phyloP scores from a whole-genome alignment of 2,329 filamentous ascomycete species.

The Aspergillus brasiliensis region DNA sequence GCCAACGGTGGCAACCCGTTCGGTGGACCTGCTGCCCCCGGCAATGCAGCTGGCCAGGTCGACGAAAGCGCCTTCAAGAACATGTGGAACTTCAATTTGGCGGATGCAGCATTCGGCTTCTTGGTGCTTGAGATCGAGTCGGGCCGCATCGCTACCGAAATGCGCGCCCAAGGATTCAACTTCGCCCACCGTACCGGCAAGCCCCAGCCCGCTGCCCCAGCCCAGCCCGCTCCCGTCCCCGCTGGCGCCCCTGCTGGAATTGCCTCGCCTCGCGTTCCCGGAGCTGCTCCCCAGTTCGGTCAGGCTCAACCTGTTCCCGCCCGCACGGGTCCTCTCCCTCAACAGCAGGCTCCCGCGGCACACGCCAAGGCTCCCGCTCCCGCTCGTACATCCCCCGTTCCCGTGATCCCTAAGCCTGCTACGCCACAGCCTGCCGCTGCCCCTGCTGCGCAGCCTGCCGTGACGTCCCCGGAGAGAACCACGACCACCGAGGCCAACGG shows the following conservation, averaged over 20 bases:
- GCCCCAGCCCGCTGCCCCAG: conserved; percentile 50
- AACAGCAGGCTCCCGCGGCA: conserved; percentile 34
- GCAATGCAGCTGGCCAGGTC: conserved; percentile 75
- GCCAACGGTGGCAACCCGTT: conserved; percentile 97
- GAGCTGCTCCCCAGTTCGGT: conserved; percentile 45
- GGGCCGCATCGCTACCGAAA: conserved; percentile 94
- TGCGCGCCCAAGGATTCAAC: conserved; percentile 98
- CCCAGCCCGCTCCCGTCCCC: conserved; percentile 24
- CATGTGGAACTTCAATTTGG: conserved; percentile 99
- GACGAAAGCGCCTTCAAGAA: conserved; percentile 99
- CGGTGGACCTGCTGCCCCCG: conserved; percentile 77
- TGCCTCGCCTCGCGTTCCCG: conserved; percentile 38
- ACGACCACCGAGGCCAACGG: conserved; percentile 56
- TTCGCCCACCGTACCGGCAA: conserved; percentile 94
- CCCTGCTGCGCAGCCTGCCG: conserved; percentile 45
- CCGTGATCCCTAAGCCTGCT: conserved; percentile 43
- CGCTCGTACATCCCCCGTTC: conserved; percentile 45
- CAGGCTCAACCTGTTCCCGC: conserved; percentile 41
- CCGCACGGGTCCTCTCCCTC: conserved; percentile 27
- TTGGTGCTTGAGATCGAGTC: conserved; percentile 93
- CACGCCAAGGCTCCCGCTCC: conserved; percentile 33
- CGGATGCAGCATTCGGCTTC: conserved; percentile 96
- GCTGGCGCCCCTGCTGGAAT: conserved; percentile 34
- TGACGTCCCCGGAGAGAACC: conserved; percentile 52
- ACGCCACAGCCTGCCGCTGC: conserved; percentile 41